Percentiles rank a stretch among this genome's conserved stretches.
These are phyloP conservation scores for Gastrolobium villosum DNA, from an alignment of 306 rosid species.

Conservation along the genomic window DNA sequence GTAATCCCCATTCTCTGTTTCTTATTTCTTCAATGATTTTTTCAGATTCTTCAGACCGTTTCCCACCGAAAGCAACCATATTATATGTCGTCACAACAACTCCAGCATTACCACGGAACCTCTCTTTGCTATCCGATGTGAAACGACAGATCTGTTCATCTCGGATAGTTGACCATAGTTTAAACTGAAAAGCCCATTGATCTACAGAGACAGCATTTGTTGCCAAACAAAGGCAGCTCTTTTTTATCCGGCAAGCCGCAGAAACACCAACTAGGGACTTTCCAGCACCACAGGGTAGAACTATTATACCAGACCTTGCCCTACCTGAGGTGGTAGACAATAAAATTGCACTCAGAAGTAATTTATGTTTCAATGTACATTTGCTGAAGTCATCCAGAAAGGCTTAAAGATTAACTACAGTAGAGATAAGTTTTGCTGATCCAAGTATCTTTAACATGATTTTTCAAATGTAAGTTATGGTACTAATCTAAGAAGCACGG, in stretches of 20 bases:
- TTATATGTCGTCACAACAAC: conserved; percentile 96
- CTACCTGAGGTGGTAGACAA: conserved; percentile 67
- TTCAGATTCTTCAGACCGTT: conserved; percentile 95
- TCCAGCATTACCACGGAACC: conserved; percentile 95
- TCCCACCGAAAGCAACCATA: conserved; percentile 98
- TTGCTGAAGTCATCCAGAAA: conserved; percentile 36
- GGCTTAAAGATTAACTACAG: conserved; percentile 4
- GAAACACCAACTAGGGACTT: conserved; percentile 98
- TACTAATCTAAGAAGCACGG: background rate
- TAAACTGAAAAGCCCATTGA: conserved; percentile 99
- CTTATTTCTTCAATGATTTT: conserved; percentile 96
- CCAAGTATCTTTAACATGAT: conserved; percentile 5
- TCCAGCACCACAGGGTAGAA: conserved; percentile 97
- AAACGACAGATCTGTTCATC: conserved; percentile 97
- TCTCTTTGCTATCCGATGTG: conserved; percentile 97
- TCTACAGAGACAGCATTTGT: conserved; percentile 98
- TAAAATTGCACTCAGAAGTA: conserved; percentile 35
- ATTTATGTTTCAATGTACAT: conserved; percentile 22
- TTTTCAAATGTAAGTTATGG: conserved; percentile 11
- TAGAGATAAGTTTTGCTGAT: background rate
- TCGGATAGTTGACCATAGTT: conserved; percentile 94
- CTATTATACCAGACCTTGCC: conserved; percentile 99
- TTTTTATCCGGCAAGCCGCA: conserved; percentile 91
- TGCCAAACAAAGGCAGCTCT: conserved; percentile 98
- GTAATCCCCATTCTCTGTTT: conserved; percentile 97